Conservation (phyloP, 2,329 filamentous ascomycete species). For the Pseudogymnoascus sp. region DNA sequence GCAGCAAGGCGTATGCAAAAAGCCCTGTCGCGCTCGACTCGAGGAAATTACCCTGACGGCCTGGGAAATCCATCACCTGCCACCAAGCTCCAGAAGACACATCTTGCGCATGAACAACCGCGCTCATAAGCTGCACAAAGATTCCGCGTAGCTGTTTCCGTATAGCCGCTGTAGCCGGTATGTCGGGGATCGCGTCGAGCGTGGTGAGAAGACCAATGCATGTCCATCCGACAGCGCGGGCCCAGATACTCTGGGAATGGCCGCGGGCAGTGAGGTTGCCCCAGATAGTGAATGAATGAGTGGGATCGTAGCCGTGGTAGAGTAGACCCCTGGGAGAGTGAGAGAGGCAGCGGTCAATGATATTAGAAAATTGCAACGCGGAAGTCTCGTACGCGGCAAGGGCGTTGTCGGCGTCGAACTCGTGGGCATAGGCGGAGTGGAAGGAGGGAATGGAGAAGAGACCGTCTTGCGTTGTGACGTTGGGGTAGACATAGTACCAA, state of each 20-base stretch:
- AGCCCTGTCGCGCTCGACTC: slow-evolving; percentile 31
- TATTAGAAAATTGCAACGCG: background rate
- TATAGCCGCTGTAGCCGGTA: background rate
- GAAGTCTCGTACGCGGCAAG: background rate
- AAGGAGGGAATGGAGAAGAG: slow-evolving; percentile 10
- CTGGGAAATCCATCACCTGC: slow-evolving; percentile 27
- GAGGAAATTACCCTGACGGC: slow-evolving; percentile 28
- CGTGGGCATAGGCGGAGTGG: slow-evolving; percentile 1
- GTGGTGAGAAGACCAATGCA: background rate
- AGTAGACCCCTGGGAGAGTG: slow-evolving; percentile 2
- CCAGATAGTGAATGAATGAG: background rate
- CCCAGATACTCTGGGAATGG: slow-evolving; percentile 4
- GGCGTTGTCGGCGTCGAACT: slow-evolving; percentile 4
- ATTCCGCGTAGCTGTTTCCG: background rate
- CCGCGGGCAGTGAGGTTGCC: slow-evolving; percentile 4
- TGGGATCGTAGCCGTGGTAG: slow-evolving; percentile 10
- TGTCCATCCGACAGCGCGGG: slow-evolving; percentile 9
- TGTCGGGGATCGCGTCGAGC: background rate
- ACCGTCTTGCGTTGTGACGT: slow-evolving; percentile 8
- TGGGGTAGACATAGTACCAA: background rate
- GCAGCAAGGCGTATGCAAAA: slow-evolving; percentile 32
- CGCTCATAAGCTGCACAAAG: background rate
- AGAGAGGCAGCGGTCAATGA: background rate
- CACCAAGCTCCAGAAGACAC: slow-evolving; percentile 30
- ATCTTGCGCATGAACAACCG: background rate